These are phyloP conservation scores for Ilyonectria destructans DNA, from an alignment of 2,329 filamentous ascomycete genomes.

Conservation along the genomic window DNA sequence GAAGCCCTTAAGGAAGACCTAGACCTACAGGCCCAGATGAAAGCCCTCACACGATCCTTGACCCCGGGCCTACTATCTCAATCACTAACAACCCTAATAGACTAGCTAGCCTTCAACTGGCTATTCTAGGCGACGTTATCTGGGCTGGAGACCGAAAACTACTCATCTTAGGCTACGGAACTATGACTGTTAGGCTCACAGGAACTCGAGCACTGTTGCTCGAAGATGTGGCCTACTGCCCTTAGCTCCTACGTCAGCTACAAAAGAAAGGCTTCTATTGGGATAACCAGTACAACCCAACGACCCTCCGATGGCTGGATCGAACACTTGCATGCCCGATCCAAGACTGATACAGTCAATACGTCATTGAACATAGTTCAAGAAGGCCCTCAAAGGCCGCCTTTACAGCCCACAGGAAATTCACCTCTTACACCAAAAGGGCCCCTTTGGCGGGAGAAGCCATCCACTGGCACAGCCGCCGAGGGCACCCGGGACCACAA, in stretches of 20 bases:
- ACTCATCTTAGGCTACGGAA: slow-evolving; percentile 4
- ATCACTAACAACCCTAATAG: neutral
- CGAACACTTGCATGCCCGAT: neutral
- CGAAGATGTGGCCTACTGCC: slow-evolving; percentile 7
- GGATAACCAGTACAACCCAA: neutral
- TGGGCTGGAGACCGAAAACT: slow-evolving; percentile 6
- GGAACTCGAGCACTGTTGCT: slow-evolving; percentile 1
- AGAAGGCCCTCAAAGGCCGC: no score
- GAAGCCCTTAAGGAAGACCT: no score
- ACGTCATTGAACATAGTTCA: neutral
- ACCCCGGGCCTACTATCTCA: slow-evolving; percentile 1
- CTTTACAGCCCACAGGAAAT: no score
- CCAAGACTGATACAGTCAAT: neutral
- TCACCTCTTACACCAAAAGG: no score
- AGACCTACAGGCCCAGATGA: neutral
- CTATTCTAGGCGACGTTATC: neutral
- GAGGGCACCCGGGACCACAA: slow-evolving; percentile 2
- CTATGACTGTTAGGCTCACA: slow-evolving; percentile 1
- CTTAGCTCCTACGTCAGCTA: slow-evolving; percentile 4
- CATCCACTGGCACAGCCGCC: neutral
- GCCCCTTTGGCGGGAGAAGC: no score
- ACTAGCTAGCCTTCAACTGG: neutral
- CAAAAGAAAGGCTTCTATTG: neutral
- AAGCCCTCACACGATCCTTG: neutral
- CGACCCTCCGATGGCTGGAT: neutral